Evolutionary conservation across 2,329 filamentous ascomycete species (phyloP).

Genomic region (Phyllosticta capitalensis): DNA sequence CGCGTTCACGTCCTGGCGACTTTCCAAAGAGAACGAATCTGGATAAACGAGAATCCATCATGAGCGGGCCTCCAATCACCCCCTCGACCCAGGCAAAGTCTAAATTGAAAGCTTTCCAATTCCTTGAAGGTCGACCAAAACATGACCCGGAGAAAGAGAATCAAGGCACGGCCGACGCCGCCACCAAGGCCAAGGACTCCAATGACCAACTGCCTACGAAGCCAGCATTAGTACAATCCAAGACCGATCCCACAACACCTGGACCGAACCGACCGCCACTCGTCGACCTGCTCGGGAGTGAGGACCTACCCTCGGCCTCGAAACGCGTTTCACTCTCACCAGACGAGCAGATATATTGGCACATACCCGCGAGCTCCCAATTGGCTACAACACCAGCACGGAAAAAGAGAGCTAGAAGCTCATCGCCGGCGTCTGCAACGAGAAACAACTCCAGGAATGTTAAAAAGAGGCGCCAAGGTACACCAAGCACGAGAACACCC

Average conservation of each 20-base stretch:
- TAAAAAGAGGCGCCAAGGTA: not conserved
- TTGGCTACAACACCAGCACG: conserved; percentile 30
- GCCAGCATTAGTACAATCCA: conserved; percentile 19
- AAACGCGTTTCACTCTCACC: conserved; percentile 43
- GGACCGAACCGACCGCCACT: conserved; percentile 51
- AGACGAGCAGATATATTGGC: conserved; percentile 53
- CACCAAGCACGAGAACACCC: conserved; percentile 26
- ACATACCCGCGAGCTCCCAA: conserved; percentile 17
- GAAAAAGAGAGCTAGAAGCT: conserved; percentile 38
- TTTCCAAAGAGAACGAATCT: conserved; percentile 17
- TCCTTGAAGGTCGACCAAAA: conserved; percentile 30
- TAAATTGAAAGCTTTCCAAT: conserved; percentile 48
- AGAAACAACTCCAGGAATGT: conserved; percentile 28
- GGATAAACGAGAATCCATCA: conserved; percentile 14
- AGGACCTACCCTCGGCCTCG: conserved; percentile 45
- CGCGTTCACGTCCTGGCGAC: conserved; percentile 22
- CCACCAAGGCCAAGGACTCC: not conserved
- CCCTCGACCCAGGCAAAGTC: conserved; percentile 44
- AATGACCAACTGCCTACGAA: conserved; percentile 2
- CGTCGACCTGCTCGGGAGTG: conserved; percentile 52
- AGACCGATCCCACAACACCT: conserved; percentile 38
- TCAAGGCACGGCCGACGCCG: not conserved
- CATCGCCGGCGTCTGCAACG: conserved; percentile 33
- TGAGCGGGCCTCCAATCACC: conserved; percentile 32
- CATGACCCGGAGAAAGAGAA: conserved; percentile 38